A percentile compares a stretch with the other conserved stretches of the same genome.
These are phyloP conservation scores for Populus trichocarpa DNA, from an alignment of 441 rosid genomes.

Conservation along the genomic window DNA sequence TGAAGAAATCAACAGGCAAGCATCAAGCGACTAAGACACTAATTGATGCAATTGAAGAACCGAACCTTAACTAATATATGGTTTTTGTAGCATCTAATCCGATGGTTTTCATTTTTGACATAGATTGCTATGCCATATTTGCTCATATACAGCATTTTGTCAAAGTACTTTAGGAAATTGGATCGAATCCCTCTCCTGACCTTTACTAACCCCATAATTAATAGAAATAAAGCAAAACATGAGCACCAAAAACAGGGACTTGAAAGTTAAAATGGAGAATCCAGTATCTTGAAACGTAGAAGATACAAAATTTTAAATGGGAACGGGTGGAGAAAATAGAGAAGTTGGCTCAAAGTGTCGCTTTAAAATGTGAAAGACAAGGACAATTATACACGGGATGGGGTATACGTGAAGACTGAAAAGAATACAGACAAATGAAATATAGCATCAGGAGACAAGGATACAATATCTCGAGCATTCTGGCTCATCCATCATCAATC, in stretches of 20 bases:
- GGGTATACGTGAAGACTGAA: not conserved
- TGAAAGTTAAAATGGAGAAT: too few relatives aligned
- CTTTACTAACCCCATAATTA: too few relatives aligned
- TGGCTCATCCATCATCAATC: slow-evolving; percentile 11
- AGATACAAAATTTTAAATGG: too few relatives aligned
- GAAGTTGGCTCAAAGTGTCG: not conserved
- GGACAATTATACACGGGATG: not conserved
- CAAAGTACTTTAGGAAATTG: too few relatives aligned
- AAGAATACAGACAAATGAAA: not conserved
- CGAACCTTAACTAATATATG: not conserved
- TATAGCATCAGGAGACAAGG: not conserved
- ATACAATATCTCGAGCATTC: not conserved
- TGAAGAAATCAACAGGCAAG: not conserved
- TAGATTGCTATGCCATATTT: too few relatives aligned
- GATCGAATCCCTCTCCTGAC: too few relatives aligned
- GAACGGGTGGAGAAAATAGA: not conserved
- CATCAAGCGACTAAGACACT: not conserved
- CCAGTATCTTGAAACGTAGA: too few relatives aligned
- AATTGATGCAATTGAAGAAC: not conserved
- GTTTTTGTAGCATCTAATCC: not conserved
- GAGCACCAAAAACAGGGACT: too few relatives aligned
- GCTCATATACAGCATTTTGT: too few relatives aligned
- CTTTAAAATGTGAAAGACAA: not conserved
- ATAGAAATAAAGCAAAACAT: too few relatives aligned
- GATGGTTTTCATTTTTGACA: too few relatives aligned